Conservation (phyloP, 2,329 filamentous ascomycete species). For the Aspergillus brunneoviolaceus region DNA sequence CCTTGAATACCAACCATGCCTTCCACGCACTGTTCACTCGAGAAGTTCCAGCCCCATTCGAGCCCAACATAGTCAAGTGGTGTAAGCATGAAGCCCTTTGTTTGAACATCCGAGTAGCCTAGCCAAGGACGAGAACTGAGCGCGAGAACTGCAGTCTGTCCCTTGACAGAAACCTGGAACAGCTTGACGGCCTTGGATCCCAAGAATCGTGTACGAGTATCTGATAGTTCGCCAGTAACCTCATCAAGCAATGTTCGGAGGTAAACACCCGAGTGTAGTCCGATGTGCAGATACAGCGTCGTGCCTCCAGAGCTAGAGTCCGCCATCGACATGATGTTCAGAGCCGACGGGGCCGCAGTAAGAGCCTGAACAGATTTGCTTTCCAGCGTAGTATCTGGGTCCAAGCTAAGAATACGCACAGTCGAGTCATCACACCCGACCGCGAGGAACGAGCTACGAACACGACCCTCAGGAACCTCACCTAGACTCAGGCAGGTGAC, state of each 20-base stretch:
- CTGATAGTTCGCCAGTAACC: constrained; percentile 89
- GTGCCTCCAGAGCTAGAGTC: constrained; percentile 87
- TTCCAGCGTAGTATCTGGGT: constrained; percentile 85
- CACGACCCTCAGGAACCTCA: constrained; percentile 83
- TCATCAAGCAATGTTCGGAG: constrained; percentile 93
- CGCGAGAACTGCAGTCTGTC: constrained; percentile 80
- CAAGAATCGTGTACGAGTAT: constrained; percentile 91
- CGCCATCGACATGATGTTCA: constrained; percentile 92
- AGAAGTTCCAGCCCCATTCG: constrained; percentile 95
- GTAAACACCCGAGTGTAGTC: constrained; percentile 92
- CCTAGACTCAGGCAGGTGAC: constrained; percentile 94
- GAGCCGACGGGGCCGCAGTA: constrained; percentile 81
- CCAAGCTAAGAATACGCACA: constrained; percentile 85
- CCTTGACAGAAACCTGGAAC: constrained; percentile 85
- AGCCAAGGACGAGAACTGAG: constrained; percentile 95
- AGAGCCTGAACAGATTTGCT: constrained; percentile 93
- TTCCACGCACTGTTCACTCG: constrained; percentile 88
- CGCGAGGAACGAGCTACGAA: constrained; percentile 87
- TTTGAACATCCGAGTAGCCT: constrained; percentile 85
- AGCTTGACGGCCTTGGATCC: constrained; percentile 87
- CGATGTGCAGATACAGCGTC: constrained; percentile 92
- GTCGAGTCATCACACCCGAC: constrained; percentile 97
- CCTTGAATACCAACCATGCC: constrained; percentile 93
- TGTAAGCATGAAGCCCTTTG: constrained; percentile 85
- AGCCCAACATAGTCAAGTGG: constrained; percentile 84